Evolutionary conservation across 306 rosid species (phyloP), one percentile per base, ranked within the genome.

Genomic region (Cicer arietinum): DNA sequence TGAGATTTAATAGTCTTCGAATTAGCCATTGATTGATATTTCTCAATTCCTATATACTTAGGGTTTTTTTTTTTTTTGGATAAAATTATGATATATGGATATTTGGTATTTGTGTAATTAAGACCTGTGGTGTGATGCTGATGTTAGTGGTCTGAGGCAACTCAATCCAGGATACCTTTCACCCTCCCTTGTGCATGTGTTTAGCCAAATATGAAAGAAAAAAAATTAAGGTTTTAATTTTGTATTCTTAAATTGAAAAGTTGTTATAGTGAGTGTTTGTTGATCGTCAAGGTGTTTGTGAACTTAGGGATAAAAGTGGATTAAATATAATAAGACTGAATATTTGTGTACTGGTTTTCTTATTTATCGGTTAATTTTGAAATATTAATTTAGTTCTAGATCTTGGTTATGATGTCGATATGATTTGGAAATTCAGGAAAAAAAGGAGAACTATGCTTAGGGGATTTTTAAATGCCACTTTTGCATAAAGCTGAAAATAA

Each of bases 351-450:
- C 60, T 56, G 8, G 41, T 12, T 16, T 64, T 53, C 48, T 45
- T 56, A 46, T 16, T 37, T 22, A 17, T 52, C 61, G 63, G 39
- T 59, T 59, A 22, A 11, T 6, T 59, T 59, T 11, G 6, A 62
- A 13, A 7, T 61, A 61, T 37, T 8, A 39, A 4, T 40, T 8
- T 62, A n/a, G 6, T 3, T 40, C 6, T 12, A 7, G 46, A 40
- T 37, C 67, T 7, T 37, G 51, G 40, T 64, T 43, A 10, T 16
- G 46, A 47, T 17, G 66, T 63, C 1, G 3, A 61, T n/a, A 41
- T 13, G 60, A 41, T 52, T 72, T 66, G 61, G 76, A 40, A 58
- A 69, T 22, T 67, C 25, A n/a, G 54, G 11, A 43, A 57, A 44
- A 14, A 14, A 14, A 14, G 16, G 16, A 14, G 16, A 14, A 14